phyloP scores from a whole-genome alignment of 352 stramenopile species.

The Hyaloperonospora arabidopsidis region DNA sequence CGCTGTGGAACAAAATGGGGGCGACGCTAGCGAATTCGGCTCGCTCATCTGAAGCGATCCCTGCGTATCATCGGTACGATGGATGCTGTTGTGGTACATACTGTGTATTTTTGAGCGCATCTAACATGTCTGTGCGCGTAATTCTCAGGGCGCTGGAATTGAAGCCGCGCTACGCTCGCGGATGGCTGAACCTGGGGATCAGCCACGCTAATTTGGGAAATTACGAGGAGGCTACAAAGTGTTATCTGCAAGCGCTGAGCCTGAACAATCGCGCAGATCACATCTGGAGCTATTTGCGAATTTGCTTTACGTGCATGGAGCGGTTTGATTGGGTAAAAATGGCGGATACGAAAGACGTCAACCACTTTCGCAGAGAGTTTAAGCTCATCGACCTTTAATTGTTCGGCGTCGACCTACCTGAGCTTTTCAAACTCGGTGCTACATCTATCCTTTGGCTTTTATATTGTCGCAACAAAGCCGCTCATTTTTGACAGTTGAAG shows the following conservation, averaged over 20 bases:
- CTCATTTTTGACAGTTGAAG: too few relatives aligned
- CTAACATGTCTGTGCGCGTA: constrained; percentile 13
- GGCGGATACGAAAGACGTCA: constrained; percentile 78
- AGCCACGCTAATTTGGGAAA: constrained; percentile 93
- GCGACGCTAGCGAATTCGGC: constrained; percentile 95
- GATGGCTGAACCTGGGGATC: constrained; percentile 98
- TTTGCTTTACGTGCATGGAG: constrained; percentile 96
- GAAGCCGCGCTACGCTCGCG: constrained; percentile 94
- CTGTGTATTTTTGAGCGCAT: background rate
- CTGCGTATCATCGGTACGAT: constrained; percentile 82
- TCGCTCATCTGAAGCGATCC: constrained; percentile 88
- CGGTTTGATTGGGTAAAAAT: constrained; percentile 94
- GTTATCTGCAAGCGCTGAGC: constrained; percentile 94
- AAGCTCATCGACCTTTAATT: constrained; percentile 69
- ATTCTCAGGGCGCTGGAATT: constrained; percentile 84
- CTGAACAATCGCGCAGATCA: constrained; percentile 93
- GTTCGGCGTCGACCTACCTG: background rate
- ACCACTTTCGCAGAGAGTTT: constrained; percentile 77
- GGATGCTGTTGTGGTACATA: background rate
- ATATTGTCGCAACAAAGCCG: too few relatives aligned
- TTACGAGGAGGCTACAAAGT: constrained; percentile 92
- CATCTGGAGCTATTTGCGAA: constrained; percentile 98
- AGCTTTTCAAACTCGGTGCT: too few relatives aligned
- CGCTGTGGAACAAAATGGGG: constrained; percentile 97
- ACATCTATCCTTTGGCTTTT: too few relatives aligned